Evolutionary conservation across 129 eudicot genomes (phyloP), one percentile per base, ranked within the genome.

Genomic region (Ambrosia artemisiifolia): DNA sequence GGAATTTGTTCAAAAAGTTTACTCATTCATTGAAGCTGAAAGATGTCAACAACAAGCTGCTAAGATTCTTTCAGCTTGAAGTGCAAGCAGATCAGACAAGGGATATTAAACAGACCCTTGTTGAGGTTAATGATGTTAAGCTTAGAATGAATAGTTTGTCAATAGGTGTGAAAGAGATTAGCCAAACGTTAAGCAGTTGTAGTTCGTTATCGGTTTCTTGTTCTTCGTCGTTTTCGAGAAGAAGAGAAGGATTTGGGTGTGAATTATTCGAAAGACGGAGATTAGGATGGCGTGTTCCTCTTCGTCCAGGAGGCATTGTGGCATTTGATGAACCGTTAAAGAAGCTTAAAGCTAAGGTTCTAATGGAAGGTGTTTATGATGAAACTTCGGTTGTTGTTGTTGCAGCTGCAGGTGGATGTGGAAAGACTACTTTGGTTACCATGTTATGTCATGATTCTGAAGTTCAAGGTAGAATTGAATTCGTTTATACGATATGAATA

Each of bases 371-470:
- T 24, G 65, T 11, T 56, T 65, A 30, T 30, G 72, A 75, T 51
- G 65, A 73, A 16, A 28, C 16, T n/a, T 40, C 30, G 2, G 2
- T 47, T 47, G n/a, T 47, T 10, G 12, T 47, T 11, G 51, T 47
- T 47, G 51, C 16, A 47, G 78, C 72, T 36, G 55, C 72, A 2
- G 71, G 78, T 36, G 78, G 78, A 36, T 74, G 78, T 74, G 78
- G 78, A 7, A 74, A 74, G 43, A 74, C 78, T 28, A 74, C 72
- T 50, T 64, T 74, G 33, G 78, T 74, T 4, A 74, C 24, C n/a
- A 63, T 63, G 78, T 54, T 74, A 10, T 74, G 78, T 17, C 11
- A 74, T 64, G 71, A 74, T 74, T 5, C 16, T 36, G 9, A 36
- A 11, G 65, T 74, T 64, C 54, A 5, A 74, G 78, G 78, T 74